Percentiles rank a stretch among this genome's conserved stretches.
These are phyloP conservation scores for Pseudocohnilembus persalinus DNA, from an alignment of 169 alveolate species.

Conservation along the genomic window DNA sequence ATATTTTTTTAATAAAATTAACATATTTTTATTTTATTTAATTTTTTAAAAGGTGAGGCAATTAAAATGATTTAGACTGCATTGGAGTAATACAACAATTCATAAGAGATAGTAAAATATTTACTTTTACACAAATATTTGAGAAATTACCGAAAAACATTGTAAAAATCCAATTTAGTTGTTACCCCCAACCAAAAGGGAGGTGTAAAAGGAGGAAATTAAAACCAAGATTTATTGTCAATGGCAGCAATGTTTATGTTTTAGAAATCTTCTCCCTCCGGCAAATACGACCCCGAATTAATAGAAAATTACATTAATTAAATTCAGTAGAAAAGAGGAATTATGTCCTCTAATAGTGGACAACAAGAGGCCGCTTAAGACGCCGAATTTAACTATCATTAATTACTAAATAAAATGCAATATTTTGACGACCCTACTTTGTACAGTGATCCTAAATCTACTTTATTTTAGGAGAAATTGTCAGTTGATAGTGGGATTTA, in stretches of 20 bases:
- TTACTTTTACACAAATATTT: constrained; percentile 30
- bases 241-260: constrained; percentile 25
- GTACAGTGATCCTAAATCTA: not conserved
- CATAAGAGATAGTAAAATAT: constrained; percentile 17
- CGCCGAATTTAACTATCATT: not conserved
- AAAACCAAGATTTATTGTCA: not conserved
- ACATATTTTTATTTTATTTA: too few species aligned
- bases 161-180: constrained; percentile 25
- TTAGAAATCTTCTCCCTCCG: not conserved
- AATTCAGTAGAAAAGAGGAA: not conserved
- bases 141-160: constrained; percentile 23
- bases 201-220: constrained; percentile 5
- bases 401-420: constrained; percentile 14
- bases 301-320: not conserved
- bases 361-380: not conserved
- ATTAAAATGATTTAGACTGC: constrained; percentile 12
- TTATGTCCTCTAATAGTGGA: not conserved
- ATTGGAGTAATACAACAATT: not conserved
- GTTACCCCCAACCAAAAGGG: constrained; percentile 33
- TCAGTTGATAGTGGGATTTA: not conserved
- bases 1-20: too few species aligned
- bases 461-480: not conserved
- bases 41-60: constrained; percentile 6
- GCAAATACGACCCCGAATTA: not conserved
- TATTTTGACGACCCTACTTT: constrained; percentile 25